Evolutionary conservation across 129 eudicot species (phyloP).

Genomic region (Escallonia herrerae): DNA sequence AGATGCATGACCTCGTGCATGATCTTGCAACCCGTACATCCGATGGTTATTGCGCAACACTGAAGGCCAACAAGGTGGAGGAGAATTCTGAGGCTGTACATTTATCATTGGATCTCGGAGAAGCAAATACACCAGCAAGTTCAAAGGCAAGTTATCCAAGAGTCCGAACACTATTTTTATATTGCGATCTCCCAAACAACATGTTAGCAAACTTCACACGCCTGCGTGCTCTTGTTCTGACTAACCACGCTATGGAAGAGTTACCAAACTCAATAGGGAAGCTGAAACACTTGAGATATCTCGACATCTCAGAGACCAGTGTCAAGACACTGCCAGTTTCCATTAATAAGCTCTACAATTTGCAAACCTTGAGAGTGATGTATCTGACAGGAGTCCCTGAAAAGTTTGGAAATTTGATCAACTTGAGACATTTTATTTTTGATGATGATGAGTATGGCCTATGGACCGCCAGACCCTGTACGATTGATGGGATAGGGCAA

Average conservation of each 20-base stretch:
- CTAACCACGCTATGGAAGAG: not conserved
- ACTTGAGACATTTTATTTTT: conserved; percentile 8
- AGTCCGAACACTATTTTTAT: not conserved
- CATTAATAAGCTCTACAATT: conserved; percentile 10
- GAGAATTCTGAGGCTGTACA: too few relatives aligned
- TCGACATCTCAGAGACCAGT: conserved; percentile 12
- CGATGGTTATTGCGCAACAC: not conserved
- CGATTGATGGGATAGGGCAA: conserved; percentile 3
- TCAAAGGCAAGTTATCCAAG: not conserved
- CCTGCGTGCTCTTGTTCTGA: conserved; percentile 1
- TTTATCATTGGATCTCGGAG: too few relatives aligned
- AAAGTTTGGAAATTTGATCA: conserved; percentile 10
- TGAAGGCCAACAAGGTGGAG: not conserved
- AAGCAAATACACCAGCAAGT: too few relatives aligned
- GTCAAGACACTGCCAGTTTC: conserved; percentile 1
- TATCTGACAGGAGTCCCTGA: not conserved
- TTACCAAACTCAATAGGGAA: conserved; percentile 10
- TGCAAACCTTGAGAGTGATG: conserved; percentile 14
- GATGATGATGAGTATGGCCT: too few relatives aligned
- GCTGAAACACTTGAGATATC: conserved; percentile 1
- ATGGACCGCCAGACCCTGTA: not conserved
- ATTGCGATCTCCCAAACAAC: not conserved
- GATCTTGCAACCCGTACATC: conserved; percentile 8
- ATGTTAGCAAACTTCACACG: not conserved
- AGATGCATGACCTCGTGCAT: conserved; percentile 28